Evolutionary conservation across 371 early-diverging fungal genomes (phyloP).

Genomic region (Circinella minor): DNA sequence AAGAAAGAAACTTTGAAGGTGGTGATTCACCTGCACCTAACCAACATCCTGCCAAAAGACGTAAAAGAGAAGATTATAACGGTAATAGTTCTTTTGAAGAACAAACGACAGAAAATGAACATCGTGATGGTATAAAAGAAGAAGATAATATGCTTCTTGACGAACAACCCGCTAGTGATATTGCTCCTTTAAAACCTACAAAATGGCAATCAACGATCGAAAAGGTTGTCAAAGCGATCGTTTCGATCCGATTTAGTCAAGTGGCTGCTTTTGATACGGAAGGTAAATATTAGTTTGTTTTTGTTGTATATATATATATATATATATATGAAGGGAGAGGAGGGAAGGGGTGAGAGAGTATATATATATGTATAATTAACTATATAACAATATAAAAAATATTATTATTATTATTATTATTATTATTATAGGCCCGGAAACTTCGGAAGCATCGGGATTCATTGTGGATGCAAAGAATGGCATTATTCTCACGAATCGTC

Average conservation of each 20-base stretch:
- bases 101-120: constrained; percentile 4
- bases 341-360: too few relatives aligned
- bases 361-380: too few relatives aligned
- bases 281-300: constrained; percentile 36
- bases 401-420: too few relatives aligned
- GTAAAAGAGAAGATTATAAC: constrained; percentile 23
- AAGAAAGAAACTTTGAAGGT: constrained; percentile 45
- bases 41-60: constrained; percentile 37
- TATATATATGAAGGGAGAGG: too few relatives aligned
- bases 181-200: constrained; percentile 3
- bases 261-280: constrained; percentile 85
- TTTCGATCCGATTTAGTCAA: constrained; percentile 76
- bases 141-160: not conserved
- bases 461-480: constrained; percentile 90
- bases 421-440: constrained; percentile 15
- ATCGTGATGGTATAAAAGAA: not conserved
- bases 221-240: constrained; percentile 75
- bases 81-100: not conserved
- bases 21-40: constrained; percentile 45
- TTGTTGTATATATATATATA: too few relatives aligned
- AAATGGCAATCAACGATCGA: constrained; percentile 56
- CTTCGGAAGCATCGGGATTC: constrained; percentile 83
- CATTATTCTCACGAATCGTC: constrained; percentile 91
- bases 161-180: not conserved
- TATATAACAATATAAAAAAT: too few relatives aligned